Evolutionary conservation across 805 yeast species (phyloP).

Genomic region (Saccharomycopsis vini): DNA sequence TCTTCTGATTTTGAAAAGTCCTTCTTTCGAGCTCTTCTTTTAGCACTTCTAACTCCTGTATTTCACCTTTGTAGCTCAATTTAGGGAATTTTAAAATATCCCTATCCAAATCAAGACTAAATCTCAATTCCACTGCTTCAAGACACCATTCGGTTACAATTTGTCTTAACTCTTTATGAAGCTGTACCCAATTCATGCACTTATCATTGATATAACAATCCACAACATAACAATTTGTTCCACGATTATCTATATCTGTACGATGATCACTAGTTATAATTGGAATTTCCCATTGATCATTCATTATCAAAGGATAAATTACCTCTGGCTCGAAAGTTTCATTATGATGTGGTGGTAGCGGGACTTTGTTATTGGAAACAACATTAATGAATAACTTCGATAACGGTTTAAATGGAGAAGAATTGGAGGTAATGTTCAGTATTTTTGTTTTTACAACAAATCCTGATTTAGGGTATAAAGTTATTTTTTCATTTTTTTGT

Average conservation of each 20-base stretch:
- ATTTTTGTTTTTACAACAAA: slow-evolving; percentile 66
- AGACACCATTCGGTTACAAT: slow-evolving; percentile 77
- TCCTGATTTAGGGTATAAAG: slow-evolving; percentile 48
- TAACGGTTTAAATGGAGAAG: slow-evolving; percentile 25
- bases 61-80: slow-evolving; percentile 55
- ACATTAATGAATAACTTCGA: slow-evolving; percentile 73
- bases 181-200: slow-evolving; percentile 53
- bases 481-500: not conserved
- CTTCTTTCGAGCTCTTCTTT: slow-evolving; percentile 34
- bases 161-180: slow-evolving; percentile 49
- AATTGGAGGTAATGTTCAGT: slow-evolving; percentile 28
- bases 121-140: slow-evolving; percentile 60
- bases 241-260: slow-evolving; percentile 58
- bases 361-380: slow-evolving; percentile 58
- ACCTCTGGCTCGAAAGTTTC: slow-evolving; percentile 41
- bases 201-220: slow-evolving; percentile 71
- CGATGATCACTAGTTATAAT: slow-evolving; percentile 56
- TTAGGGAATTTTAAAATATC: slow-evolving; percentile 58
- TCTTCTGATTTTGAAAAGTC: slow-evolving; percentile 30
- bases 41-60: slow-evolving; percentile 31
- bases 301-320: slow-evolving; percentile 55
- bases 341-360: slow-evolving; percentile 40
- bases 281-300: slow-evolving; percentile 80
- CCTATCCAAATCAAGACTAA: slow-evolving; percentile 46
- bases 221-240: slow-evolving; percentile 51